phyloP scores from a whole-genome alignment of 2,329 filamentous ascomycete species.

The Lasiodiplodia gonubiensis region DNA sequence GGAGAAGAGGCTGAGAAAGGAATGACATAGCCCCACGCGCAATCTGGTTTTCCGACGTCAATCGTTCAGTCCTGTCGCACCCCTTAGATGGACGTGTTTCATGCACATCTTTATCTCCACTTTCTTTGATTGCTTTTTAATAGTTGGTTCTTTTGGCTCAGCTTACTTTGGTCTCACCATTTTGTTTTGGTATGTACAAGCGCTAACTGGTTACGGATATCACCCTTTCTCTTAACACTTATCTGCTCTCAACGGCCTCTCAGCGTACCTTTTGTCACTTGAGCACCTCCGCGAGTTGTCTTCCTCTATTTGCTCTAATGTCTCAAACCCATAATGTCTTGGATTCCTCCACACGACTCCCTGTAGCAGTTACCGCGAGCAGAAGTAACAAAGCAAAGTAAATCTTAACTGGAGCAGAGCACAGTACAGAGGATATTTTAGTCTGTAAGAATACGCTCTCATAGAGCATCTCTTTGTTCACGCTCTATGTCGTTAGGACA shows the following conservation, averaged over 20 bases:
- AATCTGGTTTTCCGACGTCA: background rate
- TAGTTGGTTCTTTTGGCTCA: conserved; percentile 2
- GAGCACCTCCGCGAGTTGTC: background rate
- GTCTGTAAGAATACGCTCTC: conserved; percentile 1
- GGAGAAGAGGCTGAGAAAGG: conserved; percentile 4
- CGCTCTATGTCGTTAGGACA: background rate
- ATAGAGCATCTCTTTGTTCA: background rate
- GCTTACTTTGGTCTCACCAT: conserved; percentile 5
- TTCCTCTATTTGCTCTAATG: background rate
- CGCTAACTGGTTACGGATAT: conserved; percentile 3
- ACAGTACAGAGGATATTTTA: background rate
- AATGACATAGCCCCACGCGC: conserved; percentile 4
- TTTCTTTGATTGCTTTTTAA: conserved; percentile 13
- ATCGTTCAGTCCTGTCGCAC: background rate
- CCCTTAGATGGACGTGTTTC: conserved; percentile 1
- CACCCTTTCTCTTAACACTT: background rate
- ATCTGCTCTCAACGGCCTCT: conserved; percentile 5
- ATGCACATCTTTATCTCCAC: background rate
- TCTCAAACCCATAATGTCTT: conserved; percentile 19
- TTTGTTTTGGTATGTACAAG: background rate
- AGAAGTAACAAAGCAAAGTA: background rate
- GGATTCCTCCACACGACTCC: background rate
- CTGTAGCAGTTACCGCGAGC: background rate
- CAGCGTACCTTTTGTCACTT: background rate
- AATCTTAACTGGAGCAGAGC: background rate